Evolutionary conservation across 495 filamentous ascomycete genomes (phyloP).

Genomic region (Xylaria palmicola): DNA sequence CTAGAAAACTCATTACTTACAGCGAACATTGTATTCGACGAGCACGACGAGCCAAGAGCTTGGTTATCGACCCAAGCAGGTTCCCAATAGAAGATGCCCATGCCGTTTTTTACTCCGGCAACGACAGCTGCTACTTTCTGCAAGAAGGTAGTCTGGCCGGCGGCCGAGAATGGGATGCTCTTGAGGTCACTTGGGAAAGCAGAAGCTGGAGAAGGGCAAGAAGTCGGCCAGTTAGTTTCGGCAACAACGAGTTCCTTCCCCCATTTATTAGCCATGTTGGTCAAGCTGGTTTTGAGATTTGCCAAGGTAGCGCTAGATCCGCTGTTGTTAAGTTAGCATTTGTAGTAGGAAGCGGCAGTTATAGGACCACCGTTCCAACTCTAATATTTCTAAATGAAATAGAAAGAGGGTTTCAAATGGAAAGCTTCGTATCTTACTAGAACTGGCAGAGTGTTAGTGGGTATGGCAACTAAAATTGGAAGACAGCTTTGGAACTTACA

Average conservation of each 20-base stretch:
- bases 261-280: conserved; percentile 58
- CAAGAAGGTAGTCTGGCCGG: conserved; percentile 60
- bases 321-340: conserved; percentile 15
- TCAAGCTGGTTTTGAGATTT: conserved; percentile 54
- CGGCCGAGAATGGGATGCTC: conserved; percentile 58
- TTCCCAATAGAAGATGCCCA: conserved; percentile 70
- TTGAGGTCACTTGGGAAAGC: conserved; percentile 58
- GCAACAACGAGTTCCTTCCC: conserved; percentile 61
- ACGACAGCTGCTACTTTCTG: conserved; percentile 55
- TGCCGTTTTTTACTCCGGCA: conserved; percentile 46
- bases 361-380: no score
- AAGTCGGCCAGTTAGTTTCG: conserved; percentile 67
- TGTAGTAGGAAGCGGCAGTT: not conserved
- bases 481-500: not conserved
- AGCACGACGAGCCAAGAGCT: conserved; percentile 53
- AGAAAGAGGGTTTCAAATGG: no score
- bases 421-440: conserved; percentile 34
- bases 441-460: conserved; percentile 36
- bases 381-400: not conserved
- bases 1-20: conserved; percentile 14
- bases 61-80: conserved; percentile 67
- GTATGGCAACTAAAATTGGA: not conserved
- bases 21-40: conserved; percentile 49
- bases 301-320: conserved; percentile 54
- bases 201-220: conserved; percentile 54